Evolutionary conservation across 2,329 filamentous ascomycete genomes (phyloP).

Genomic region (Cladosporium sphaerospermum): DNA sequence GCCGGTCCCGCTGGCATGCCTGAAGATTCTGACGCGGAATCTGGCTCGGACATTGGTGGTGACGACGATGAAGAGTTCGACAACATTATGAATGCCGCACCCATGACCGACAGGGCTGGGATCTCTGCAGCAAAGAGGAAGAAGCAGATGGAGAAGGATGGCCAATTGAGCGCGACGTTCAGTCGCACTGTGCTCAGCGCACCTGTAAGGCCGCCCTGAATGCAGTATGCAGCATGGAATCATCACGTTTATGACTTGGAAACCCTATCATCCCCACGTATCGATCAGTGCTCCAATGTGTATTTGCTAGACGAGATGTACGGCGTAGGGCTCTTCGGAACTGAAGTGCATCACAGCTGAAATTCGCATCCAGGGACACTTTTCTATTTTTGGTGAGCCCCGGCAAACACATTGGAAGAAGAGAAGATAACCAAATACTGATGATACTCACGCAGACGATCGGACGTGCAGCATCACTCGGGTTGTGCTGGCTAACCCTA

Average conservation of each 20-base stretch:
- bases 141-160: slow-evolving; percentile 42
- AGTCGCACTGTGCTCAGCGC: slow-evolving; percentile 44
- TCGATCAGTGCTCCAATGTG: too few relatives aligned
- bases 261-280: not conserved
- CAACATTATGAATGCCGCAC: slow-evolving; percentile 84
- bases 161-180: slow-evolving; percentile 41
- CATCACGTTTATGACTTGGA: not conserved
- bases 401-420: too few relatives aligned
- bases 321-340: too few relatives aligned
- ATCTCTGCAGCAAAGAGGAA: slow-evolving; percentile 57
- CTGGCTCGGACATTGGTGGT: slow-evolving; percentile 63
- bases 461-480: not conserved
- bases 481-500: not conserved
- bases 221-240: not conserved
- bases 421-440: too few relatives aligned
- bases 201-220: slow-evolving; percentile 38
- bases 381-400: too few relatives aligned
- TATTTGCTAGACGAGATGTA: too few relatives aligned
- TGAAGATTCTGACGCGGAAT: slow-evolving; percentile 59
- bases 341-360: too few relatives aligned
- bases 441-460: not conserved
- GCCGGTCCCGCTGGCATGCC: slow-evolving; percentile 29
- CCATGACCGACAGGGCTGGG: slow-evolving; percentile 79
- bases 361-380: too few relatives aligned
- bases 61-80: slow-evolving; percentile 74